A percentile compares a stretch with the other conserved stretches of the same genome.
Conservation (phyloP, 2,329 filamentous ascomycete species). For the Curvularia eragrostidis region DNA sequence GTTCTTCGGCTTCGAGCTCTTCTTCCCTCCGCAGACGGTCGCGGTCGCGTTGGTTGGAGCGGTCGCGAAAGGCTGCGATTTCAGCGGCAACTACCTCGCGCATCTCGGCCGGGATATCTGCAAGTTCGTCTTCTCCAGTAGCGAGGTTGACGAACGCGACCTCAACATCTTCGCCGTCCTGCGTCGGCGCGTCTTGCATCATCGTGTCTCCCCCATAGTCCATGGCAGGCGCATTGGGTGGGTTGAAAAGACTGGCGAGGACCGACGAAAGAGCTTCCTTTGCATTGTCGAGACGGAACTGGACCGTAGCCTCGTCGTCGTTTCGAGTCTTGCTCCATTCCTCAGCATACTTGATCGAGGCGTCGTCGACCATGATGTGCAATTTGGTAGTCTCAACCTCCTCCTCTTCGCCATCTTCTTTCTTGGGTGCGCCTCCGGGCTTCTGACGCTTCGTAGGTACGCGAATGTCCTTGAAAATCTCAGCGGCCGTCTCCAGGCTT, state of each 20-base stretch:
- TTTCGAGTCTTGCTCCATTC: constrained; percentile 73
- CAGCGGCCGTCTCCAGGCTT: constrained; percentile 82
- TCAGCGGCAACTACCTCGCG: constrained; percentile 92
- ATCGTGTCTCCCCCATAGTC: constrained; percentile 71
- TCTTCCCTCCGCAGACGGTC: constrained; percentile 89
- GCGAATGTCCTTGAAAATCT: constrained; percentile 81
- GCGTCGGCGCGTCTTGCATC: constrained; percentile 67
- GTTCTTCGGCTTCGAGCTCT: constrained; percentile 86
- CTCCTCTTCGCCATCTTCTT: constrained; percentile 50
- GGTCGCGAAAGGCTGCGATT: constrained; percentile 91
- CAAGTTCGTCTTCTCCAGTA: constrained; percentile 82
- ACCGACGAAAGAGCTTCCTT: constrained; percentile 71
- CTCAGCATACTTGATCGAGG: constrained; percentile 83
- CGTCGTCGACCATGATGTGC: constrained; percentile 76
- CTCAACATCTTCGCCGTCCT: constrained; percentile 71
- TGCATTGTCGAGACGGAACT: constrained; percentile 74
- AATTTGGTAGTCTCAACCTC: constrained; percentile 72
- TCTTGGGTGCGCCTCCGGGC: constrained; percentile 51
- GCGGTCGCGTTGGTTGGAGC: constrained; percentile 85
- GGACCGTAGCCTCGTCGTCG: constrained; percentile 67
- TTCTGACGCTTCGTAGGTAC: constrained; percentile 80
- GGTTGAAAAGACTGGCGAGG: constrained; percentile 75
- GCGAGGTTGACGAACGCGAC: constrained; percentile 86
- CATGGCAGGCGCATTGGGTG: constrained; percentile 49
- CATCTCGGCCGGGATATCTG: constrained; percentile 96